Evolutionary conservation across 495 filamentous ascomycete species (phyloP).

Genomic region (Xylaria venustula): DNA sequence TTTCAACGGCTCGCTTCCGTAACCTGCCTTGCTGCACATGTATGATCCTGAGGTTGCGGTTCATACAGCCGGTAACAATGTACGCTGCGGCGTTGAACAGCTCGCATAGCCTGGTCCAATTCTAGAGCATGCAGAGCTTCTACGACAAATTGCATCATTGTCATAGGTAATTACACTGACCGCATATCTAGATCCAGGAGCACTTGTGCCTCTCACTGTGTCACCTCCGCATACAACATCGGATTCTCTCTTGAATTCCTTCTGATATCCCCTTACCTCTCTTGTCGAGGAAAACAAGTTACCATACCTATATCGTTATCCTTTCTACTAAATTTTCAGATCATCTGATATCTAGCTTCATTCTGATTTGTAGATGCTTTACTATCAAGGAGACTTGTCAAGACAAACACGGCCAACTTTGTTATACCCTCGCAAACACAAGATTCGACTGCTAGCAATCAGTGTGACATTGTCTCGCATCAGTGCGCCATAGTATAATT

Average conservation of each 20-base stretch:
- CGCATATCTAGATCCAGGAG: not conserved
- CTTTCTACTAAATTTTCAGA: not conserved
- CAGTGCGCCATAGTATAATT: not conserved
- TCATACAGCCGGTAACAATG: not conserved
- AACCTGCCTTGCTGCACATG: not conserved
- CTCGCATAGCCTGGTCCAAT: not conserved
- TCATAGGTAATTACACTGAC: not conserved
- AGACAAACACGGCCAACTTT: conserved; percentile 1
- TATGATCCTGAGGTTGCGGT: not conserved
- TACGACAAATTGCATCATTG: not conserved
- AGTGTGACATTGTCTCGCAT: conserved; percentile 4
- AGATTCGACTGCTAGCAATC: not conserved
- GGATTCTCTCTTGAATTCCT: too few species aligned
- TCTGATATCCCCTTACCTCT: not conserved
- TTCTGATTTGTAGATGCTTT: not conserved
- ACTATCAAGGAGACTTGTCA: not conserved
- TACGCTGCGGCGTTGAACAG: not conserved
- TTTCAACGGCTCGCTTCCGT: not conserved
- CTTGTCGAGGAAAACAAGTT: not conserved
- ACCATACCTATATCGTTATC: not conserved
- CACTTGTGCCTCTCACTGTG: not conserved
- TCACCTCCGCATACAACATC: not conserved
- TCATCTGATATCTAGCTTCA: not conserved
- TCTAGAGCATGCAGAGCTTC: not conserved
- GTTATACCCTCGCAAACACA: conserved; percentile 3